These are phyloP conservation scores for Microdochium paspali DNA, from an alignment of 2,329 filamentous ascomycete species.

Conservation along the genomic window DNA sequence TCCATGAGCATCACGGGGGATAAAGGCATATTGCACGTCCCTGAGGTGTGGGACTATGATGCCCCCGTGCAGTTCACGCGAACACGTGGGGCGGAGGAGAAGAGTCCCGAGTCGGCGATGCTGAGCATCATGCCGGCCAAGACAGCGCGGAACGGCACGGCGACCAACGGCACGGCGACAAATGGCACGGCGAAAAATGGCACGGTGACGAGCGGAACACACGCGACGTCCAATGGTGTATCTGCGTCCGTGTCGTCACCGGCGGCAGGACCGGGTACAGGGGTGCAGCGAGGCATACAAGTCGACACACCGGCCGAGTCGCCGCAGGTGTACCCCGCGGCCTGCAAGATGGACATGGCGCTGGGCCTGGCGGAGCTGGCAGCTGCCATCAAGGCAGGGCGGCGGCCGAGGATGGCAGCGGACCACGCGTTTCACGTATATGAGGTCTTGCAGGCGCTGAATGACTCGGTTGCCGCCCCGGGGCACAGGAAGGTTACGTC, in stretches of 20 bases:
- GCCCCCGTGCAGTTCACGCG: neutral
- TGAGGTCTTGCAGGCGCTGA: neutral
- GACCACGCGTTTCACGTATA: neutral
- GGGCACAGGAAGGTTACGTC: neutral
- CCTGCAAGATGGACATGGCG: neutral
- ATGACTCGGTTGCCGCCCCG: neutral
- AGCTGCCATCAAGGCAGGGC: neutral
- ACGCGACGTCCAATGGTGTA: neutral
- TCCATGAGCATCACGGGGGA: neutral
- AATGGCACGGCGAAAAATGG: neutral
- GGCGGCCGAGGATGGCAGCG: neutral
- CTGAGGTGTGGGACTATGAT: neutral
- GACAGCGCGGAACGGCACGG: too few species aligned
- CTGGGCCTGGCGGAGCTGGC: neutral
- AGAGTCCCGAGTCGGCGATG: neutral
- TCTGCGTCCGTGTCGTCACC: neutral
- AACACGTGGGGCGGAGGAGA: neutral
- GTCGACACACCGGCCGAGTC: neutral
- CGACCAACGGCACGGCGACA: too few species aligned
- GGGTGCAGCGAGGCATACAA: neutral
- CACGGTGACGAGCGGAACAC: neutral
- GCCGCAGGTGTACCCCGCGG: neutral
- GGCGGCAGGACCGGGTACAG: too few species aligned
- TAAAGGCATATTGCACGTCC: neutral
- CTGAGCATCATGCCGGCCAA: neutral